Base-by-base conservation (phyloP, 1,284 basidiomycete species). In the Butyriboletus pseudospeciosus region DNA sequence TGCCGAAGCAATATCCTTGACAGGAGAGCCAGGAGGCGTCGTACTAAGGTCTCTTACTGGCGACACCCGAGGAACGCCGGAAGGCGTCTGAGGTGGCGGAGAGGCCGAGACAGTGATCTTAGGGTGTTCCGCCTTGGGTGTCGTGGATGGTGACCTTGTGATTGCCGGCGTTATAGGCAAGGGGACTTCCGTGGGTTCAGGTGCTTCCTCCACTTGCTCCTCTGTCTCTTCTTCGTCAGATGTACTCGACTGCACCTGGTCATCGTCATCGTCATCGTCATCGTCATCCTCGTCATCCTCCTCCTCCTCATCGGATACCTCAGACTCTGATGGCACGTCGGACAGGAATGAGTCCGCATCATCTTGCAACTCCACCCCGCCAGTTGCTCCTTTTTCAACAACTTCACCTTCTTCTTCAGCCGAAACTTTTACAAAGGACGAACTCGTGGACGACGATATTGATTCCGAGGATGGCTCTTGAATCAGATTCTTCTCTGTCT, bases 1-100 rank as follows among this genome's bases (percentile, higher is more conserved):
- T 25, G 70, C 59, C 20, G 67, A 46, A 26, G 71, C 58, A 8
- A 64, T 28, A 49, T 74, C 72, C 58, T 74, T 79, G 13, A 67
- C 62, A 0, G 84, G 84, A 36, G 83, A 82, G 2, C 75, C 79
- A 28, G 82, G 82, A 23, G 84, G 83, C 5, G 84, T 81, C 0
- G 74, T 74, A 52, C 71, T 75, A 47, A 64, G 61, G n/a, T 70
- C 68, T 44, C 64, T 65, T 5, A 64, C 59, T 5, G 64, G 61
- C 7, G 68, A 51, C 53, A 66, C 49, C 55, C 55, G 52, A 47
- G 56, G 52, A 37, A 51, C 49, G 37, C 55, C 51, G 39, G 63
- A 48, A 49, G 66, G 34, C 44, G 56, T 36, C 49, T 61, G 62
- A 17, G 64, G 66, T 32, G 63, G 64, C 0, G 23, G 74, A 66